A percentile compares a stretch with the other conserved stretches of the same genome.
Evolutionary conservation across 2,329 filamentous ascomycete genomes (phyloP).

Genomic region (Microascus cirrosus): DNA sequence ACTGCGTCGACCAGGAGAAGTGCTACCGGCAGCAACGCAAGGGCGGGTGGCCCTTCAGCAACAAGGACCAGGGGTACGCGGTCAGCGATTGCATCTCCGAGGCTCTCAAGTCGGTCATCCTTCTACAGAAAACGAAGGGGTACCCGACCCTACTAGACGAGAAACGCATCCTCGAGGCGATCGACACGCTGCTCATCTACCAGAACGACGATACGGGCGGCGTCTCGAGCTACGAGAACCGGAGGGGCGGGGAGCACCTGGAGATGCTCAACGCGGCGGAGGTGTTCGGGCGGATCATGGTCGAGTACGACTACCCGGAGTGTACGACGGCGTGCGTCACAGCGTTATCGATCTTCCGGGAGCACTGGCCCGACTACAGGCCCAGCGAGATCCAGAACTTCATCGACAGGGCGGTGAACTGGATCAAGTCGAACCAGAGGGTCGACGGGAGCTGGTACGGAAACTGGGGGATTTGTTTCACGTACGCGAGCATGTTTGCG

Average conservation of each 20-base stretch:
- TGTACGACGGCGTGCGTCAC: slow-evolving; percentile 94
- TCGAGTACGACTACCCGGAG: slow-evolving; percentile 96
- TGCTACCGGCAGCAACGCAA: slow-evolving; percentile 88
- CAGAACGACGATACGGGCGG: slow-evolving; percentile 71
- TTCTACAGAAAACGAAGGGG: slow-evolving; percentile 67
- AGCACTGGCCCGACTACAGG: slow-evolving; percentile 74
- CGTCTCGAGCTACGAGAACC: slow-evolving; percentile 81
- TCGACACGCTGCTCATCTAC: slow-evolving; percentile 85
- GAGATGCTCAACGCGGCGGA: slow-evolving; percentile 91
- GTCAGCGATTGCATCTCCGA: slow-evolving; percentile 94
- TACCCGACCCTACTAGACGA: slow-evolving; percentile 68
- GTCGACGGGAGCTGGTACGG: slow-evolving; percentile 94
- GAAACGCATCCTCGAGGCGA: slow-evolving; percentile 70
- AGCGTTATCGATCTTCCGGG: slow-evolving; percentile 69
- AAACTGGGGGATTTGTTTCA: slow-evolving; percentile 96
- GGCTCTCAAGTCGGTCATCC: slow-evolving; percentile 74
- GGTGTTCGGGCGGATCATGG: slow-evolving; percentile 95
- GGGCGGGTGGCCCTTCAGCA: slow-evolving; percentile 95
- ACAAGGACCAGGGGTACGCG: slow-evolving; percentile 81
- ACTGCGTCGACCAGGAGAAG: slow-evolving; percentile 62
- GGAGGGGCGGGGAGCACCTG: slow-evolving; percentile 64
- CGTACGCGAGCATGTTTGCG: slow-evolving; percentile 94
- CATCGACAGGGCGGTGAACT: slow-evolving; percentile 62
- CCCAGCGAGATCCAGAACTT: slow-evolving; percentile 62
- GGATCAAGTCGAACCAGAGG: slow-evolving; percentile 71